phyloP scores from a whole-genome alignment of 169 alveolate species.

The Toxoplasma gondii region DNA sequence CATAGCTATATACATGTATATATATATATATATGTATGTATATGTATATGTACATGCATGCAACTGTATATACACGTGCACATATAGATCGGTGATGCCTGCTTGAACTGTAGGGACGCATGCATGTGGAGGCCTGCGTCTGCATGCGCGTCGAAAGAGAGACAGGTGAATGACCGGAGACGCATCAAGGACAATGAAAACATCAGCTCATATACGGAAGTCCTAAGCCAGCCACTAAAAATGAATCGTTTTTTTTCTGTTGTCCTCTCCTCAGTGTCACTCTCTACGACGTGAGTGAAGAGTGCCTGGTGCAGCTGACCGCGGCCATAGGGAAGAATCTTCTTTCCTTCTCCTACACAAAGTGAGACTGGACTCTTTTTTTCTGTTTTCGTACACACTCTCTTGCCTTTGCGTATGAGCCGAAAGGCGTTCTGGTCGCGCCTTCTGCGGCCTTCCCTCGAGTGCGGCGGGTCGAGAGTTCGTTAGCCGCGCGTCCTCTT shows the following conservation, averaged over 20 bases:
- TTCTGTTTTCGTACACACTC: not conserved
- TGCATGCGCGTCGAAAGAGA: not conserved
- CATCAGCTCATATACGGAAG: not conserved
- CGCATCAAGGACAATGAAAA: not conserved
- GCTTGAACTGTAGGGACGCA: not conserved
- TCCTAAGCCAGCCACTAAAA: too few relatives aligned
- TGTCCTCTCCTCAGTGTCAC: not conserved
- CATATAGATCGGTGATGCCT: not conserved
- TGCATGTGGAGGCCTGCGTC: not conserved
- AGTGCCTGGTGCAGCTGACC: not conserved
- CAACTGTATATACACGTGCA: slow-evolving; percentile 1
- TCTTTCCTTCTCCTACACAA: slow-evolving; percentile 21
- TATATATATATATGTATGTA: not conserved
- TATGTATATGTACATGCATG: not conserved
- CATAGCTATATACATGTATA: not conserved
- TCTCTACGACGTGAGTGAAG: slow-evolving; percentile 6
- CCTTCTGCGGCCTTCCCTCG: too few relatives aligned
- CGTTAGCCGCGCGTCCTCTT: too few relatives aligned
- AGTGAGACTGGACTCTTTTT: not conserved
- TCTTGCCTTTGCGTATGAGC: not conserved
- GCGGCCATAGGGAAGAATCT: slow-evolving; percentile 8
- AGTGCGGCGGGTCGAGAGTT: too few relatives aligned
- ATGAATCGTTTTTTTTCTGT: too few relatives aligned
- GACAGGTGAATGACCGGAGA: not conserved
- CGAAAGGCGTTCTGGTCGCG: too few relatives aligned